Evolutionary conservation across 1,139 yeast species (phyloP).

Genomic region (Arxiozyma slooffiae): DNA sequence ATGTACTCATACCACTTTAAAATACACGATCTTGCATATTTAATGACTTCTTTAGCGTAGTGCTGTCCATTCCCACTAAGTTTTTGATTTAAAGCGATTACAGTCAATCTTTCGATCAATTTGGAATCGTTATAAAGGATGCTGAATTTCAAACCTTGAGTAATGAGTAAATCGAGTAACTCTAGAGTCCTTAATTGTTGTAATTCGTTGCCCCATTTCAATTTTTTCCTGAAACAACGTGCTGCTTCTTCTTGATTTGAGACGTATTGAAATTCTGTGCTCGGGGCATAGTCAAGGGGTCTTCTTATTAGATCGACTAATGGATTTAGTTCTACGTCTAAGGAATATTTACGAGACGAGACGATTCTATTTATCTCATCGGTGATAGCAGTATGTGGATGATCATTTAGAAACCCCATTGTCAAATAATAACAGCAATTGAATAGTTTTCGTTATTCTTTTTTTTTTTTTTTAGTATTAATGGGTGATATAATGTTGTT

Average conservation of each 20-base stretch:
- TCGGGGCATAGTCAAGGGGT: constrained; percentile 3
- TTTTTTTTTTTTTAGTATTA: too few relatives aligned
- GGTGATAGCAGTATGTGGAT: constrained; percentile 47
- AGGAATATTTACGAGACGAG: constrained; percentile 33
- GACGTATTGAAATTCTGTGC: constrained; percentile 14
- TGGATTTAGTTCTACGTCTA: constrained; percentile 35
- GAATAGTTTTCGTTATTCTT: too few relatives aligned
- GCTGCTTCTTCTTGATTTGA: constrained; percentile 57
- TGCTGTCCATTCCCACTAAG: constrained; percentile 10
- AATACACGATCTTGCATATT: constrained; percentile 6
- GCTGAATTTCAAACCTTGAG: constrained; percentile 48
- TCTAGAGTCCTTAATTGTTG: constrained; percentile 42
- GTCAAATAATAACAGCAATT: too few relatives aligned
- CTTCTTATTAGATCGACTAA: constrained; percentile 29
- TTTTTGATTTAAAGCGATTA: constrained; percentile 33
- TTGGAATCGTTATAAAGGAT: constrained; percentile 60
- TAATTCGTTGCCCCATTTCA: constrained; percentile 61
- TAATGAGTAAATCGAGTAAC: constrained; percentile 62
- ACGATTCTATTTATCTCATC: constrained; percentile 41
- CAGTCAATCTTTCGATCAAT: constrained; percentile 55
- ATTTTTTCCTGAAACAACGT: constrained; percentile 73
- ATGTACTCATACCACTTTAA: constrained; percentile 20
- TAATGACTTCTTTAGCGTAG: constrained; percentile 15
- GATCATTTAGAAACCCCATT: constrained; percentile 44
- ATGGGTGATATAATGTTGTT: too few relatives aligned